Evolutionary conservation across 306 rosid species (phyloP).

Genomic region (Crotalaria pallida): DNA sequence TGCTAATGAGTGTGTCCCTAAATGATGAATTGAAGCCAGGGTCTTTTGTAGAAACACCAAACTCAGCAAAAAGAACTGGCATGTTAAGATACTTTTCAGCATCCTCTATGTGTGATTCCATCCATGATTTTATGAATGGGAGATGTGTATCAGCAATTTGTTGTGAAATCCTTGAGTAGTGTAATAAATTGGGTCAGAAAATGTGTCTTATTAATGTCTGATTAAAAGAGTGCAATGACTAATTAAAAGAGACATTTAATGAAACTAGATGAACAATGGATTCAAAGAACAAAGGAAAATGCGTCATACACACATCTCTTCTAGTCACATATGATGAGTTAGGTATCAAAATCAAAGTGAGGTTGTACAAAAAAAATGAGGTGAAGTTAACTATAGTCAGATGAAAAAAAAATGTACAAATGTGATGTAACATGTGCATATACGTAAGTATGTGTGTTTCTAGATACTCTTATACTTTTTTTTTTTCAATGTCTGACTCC

Average conservation of each 20-base stretch:
- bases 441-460: too few species aligned
- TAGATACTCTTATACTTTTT: too few species aligned
- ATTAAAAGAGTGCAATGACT: background rate
- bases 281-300: background rate
- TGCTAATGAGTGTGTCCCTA: conserved; percentile 48
- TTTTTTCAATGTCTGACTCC: too few species aligned
- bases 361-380: too few species aligned
- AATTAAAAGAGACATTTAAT: too few species aligned
- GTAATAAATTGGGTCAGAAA: conserved; percentile 18
- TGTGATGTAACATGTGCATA: too few species aligned
- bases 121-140: conserved; percentile 77
- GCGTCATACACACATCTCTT: too few species aligned
- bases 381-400: too few species aligned
- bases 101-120: conserved; percentile 88
- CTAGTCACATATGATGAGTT: too few species aligned
- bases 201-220: background rate
- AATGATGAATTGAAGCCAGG: conserved; percentile 70
- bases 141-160: conserved; percentile 62
- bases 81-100: conserved; percentile 74
- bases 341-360: too few species aligned
- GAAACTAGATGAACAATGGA: background rate
- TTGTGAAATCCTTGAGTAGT: conserved; percentile 41
- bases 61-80: conserved; percentile 83
- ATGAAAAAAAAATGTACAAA: too few species aligned
- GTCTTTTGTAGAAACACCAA: conserved; percentile 79